Conservation (phyloP, 1,284 basidiomycete genomes). For the Heterobasidion irregulare region DNA sequence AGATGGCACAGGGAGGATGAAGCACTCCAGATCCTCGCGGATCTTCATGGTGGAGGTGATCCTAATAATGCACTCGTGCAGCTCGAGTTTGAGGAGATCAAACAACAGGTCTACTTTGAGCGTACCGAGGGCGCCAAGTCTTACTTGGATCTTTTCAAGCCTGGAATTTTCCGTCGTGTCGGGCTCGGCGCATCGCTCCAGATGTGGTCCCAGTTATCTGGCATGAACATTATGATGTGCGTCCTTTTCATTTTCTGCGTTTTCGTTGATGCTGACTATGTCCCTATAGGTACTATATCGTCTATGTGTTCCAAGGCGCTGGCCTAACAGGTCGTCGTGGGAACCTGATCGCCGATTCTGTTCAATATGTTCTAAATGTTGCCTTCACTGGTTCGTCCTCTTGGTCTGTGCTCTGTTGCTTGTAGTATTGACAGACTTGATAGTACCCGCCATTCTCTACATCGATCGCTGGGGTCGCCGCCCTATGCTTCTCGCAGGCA, state of each 20-base stretch:
- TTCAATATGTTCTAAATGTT: constrained; percentile 76
- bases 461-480: constrained; percentile 75
- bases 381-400: constrained; percentile 36
- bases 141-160: constrained; percentile 55
- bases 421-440: neutral
- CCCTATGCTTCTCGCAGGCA: constrained; percentile 64
- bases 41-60: constrained; percentile 73
- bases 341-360: constrained; percentile 69
- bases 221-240: constrained; percentile 59
- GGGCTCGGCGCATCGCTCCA: constrained; percentile 33
- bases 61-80: constrained; percentile 55
- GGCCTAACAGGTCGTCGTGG: constrained; percentile 63
- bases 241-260: constrained; percentile 7
- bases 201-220: constrained; percentile 40
- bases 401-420: neutral
- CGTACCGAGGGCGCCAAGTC: constrained; percentile 64
- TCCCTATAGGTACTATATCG: constrained; percentile 53
- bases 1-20: constrained; percentile 24
- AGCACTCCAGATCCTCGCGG: constrained; percentile 69
- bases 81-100: constrained; percentile 77
- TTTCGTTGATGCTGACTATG: neutral
- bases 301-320: constrained; percentile 72
- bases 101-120: constrained; percentile 65
- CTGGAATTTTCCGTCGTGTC: constrained; percentile 35
- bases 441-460: constrained; percentile 65